Base-by-base conservation (phyloP, 164 flowering plant species). In the Aristolochia contorta region DNA sequence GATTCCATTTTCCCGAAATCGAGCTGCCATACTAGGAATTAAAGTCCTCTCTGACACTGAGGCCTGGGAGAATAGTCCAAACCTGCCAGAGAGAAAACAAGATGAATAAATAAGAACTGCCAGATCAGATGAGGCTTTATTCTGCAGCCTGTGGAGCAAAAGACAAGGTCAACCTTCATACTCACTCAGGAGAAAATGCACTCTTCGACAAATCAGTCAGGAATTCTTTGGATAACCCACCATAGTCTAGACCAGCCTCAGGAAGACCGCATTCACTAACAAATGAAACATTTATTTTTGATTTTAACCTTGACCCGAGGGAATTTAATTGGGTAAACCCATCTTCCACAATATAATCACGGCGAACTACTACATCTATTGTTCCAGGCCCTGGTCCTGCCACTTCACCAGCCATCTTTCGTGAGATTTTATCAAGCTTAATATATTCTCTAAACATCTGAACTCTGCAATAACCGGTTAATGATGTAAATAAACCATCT, bases 211-310 rank as follows among this genome's bases (percentile, higher is more conserved):
- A 75, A 70, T 91, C 99, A 65, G 97, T 94, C 63, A 94, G 73
- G 68, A 94, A 91, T 77, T 94, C 99, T 63, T 94, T 94, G 53
- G 91, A 88, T 61, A 94, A 69, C 20, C 99, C 97, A 73, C 99
- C 99, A 82, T 88, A 91, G 76, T 94, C 99, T 51, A 91, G 82
- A 45, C 99, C 99, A 77, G 96, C 99, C 79, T 94, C 99, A 16
- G 91, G 95, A 69, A 94, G 89, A 68, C 99, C 99, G 78, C 77
- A 80, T 73, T 89, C 99, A 79, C 89, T 88, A 46, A 94, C 91
- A 87, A 90, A 94, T 56, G 99, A 91, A 58, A 94, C 96, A 69
- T 91, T 91, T 60, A 94, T 85, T 21, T 75, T 70, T 58, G 93
- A 86, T 74, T 89, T 94, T 60, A 94, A 67, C 72, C 75, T 83